Evolutionary conservation across 345 rosid species (phyloP), one percentile per base, ranked within the genome.

Genomic region (Triadica sebifera): DNA sequence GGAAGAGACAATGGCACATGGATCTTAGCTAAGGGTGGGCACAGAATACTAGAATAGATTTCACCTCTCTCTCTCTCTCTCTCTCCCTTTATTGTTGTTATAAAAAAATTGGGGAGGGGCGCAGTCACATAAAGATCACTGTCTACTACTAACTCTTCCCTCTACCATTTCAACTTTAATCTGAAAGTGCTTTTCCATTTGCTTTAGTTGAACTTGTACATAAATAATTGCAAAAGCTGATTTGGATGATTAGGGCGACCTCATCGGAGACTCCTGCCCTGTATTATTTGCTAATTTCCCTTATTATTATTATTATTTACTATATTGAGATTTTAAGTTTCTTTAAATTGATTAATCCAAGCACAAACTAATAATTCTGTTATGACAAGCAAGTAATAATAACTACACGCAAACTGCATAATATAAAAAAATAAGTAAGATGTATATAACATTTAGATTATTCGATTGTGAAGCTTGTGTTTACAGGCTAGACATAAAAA

Each of bases 1-100:
- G 37, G 6, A 9, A 74, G 38, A 46, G 89, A 74, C 85, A 80
- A 69, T 22, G 68, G 76, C 86, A 80, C 85, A 81, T 83, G 86
- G 85, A 77, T 43, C 74, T 50, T 75, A 38, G 52, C 56, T 52
- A 52, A 59, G 79, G 70, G 72, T 67, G 73, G 85, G 89, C 85
- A 74, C 89, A 56, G 86, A 85, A 83, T 74, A 77, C 81, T 45
- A 83, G 57, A 69, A 46, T 41, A 51, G 20, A 77, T 58, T 77
- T 58, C 20, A 65, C 56, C 16, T 38, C 63, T 10, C 47, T 5
- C 4, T 4, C 3, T 8, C 17, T 46, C 56, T n/a, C n/a, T n/a
- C n/a, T n/a, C n/a, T n/a, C n/a, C n/a, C n/a, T n/a, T n/a, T n/a
- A n/a, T n/a, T n/a, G n/a, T 39, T 2, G n/a, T 63, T 17, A 34